Base-by-base conservation (phyloP, 768 basidiomycete genomes). In the Hygrophoropsis aurantiaca region DNA sequence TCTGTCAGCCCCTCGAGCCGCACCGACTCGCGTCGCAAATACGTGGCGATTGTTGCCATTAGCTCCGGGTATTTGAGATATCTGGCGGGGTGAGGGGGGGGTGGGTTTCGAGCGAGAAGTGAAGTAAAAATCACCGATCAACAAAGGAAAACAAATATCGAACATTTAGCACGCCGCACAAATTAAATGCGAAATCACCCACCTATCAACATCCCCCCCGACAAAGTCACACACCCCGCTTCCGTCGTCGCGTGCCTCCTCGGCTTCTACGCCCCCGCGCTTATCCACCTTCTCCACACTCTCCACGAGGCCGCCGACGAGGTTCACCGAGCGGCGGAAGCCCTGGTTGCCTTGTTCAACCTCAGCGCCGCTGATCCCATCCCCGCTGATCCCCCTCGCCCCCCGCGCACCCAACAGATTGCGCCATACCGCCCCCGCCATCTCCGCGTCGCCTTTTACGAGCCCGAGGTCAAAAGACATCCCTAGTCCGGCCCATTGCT, bases 351-450 rank as follows among this genome's bases (percentile, higher is more conserved):
- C 51, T 10, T 26, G 49, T 39, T 52, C 41, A 44, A 48, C 41
- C 24, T 53, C 27, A 58, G 46, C 27, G 55, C 40, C 46, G 13
- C 21, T 11, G 0, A 25, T 41, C n/a, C 13, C 44, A 0, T 46
- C 33, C 46, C 74, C 74, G 2, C 71, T 72, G 44, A 90, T 84
- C 2, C 87, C 88, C 48, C 77, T 74, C 8, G 88, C 88, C 5
- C 92, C 94, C 11, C 91, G 78, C 1, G 82, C 89, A 7, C 88
- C 92, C 33, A 97, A 83, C 30, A 97, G 58, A 64, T 97, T 97
- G 40, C 95, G 75, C 95, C 95, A 98, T 0, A 97, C 69, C 1
- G 90, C 88, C 11, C 74, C 86, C 1, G 94, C 91, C 66, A 98
- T 74, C 53, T 94, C 89, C 50, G 80, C 74, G 62, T 98, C 94